phyloP scores from a whole-genome alignment of 305 asterid genomes.

The Solanum chacoense region DNA sequence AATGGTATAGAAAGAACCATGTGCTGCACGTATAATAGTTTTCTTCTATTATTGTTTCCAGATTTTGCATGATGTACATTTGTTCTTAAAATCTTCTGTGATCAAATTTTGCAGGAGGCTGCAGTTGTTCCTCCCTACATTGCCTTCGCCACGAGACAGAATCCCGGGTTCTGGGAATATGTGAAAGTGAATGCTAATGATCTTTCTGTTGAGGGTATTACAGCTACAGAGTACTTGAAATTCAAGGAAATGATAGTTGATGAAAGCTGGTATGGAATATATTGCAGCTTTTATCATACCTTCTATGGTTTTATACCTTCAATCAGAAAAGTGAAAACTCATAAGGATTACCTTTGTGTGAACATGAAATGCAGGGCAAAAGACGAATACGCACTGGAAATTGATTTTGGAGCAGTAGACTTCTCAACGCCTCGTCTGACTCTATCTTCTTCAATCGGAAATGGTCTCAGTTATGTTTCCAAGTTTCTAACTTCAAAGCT shows the following conservation, averaged over 20 bases:
- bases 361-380: constrained; percentile 56
- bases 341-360: not conserved
- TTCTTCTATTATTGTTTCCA: not conserved
- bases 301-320: not conserved
- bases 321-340: not conserved
- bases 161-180: constrained; percentile 89
- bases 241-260: constrained; percentile 64
- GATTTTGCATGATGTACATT: not conserved
- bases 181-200: constrained; percentile 71
- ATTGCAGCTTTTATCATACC: not conserved
- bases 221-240: constrained; percentile 64
- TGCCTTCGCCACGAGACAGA: constrained; percentile 65
- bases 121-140: constrained; percentile 76
- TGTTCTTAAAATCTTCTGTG: not conserved
- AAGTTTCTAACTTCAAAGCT: constrained; percentile 66
- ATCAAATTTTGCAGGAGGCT: constrained; percentile 55
- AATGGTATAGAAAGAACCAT: constrained; percentile 28
- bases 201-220: constrained; percentile 67
- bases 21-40: not conserved
- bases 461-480: constrained; percentile 53
- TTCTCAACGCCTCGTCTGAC: constrained; percentile 50
- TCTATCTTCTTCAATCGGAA: constrained; percentile 71
- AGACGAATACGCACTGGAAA: constrained; percentile 73
- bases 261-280: constrained; percentile 51
- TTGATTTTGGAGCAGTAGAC: constrained; percentile 85